These are phyloP conservation scores for Coemansia sp. DNA, from an alignment of 192 early-diverging fungal genomes.

Conservation along the genomic window DNA sequence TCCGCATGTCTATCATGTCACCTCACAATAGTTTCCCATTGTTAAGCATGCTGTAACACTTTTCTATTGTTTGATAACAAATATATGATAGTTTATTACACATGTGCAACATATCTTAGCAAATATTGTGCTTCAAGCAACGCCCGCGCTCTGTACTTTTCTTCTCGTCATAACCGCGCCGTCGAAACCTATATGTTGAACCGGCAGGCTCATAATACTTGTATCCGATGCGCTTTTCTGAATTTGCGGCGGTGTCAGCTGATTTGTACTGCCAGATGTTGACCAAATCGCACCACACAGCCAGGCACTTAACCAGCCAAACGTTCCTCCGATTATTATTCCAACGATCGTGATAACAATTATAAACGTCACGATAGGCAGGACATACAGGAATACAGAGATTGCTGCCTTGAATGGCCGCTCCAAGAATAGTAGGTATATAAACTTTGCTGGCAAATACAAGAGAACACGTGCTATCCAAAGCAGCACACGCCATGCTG, in stretches of 20 bases:
- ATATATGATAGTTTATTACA: too few species aligned
- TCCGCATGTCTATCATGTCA: too few species aligned
- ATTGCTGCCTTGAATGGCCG: conserved; percentile 22
- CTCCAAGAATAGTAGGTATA: conserved; percentile 46
- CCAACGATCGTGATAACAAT: conserved; percentile 24
- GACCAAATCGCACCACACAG: background rate
- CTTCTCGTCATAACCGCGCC: too few species aligned
- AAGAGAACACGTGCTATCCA: conserved; percentile 28
- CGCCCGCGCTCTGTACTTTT: too few species aligned
- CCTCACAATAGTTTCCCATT: too few species aligned
- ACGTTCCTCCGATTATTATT: conserved; percentile 28
- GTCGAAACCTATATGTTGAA: too few species aligned
- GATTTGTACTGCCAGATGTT: background rate
- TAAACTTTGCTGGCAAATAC: conserved; percentile 30
- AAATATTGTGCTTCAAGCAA: too few species aligned
- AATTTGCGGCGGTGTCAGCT: background rate
- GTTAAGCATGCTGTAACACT: too few species aligned
- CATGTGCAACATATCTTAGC: too few species aligned
- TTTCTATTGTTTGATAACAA: too few species aligned
- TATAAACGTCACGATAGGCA: conserved; percentile 31
- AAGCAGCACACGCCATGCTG: conserved; percentile 6
- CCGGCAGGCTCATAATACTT: background rate
- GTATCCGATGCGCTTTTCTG: background rate
- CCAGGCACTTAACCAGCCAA: conserved; percentile 42
- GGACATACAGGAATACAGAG: conserved; percentile 37